These are phyloP conservation scores for Microsporum ferrugineum DNA, from an alignment of 2,329 filamentous ascomycete species.

Conservation along the genomic window DNA sequence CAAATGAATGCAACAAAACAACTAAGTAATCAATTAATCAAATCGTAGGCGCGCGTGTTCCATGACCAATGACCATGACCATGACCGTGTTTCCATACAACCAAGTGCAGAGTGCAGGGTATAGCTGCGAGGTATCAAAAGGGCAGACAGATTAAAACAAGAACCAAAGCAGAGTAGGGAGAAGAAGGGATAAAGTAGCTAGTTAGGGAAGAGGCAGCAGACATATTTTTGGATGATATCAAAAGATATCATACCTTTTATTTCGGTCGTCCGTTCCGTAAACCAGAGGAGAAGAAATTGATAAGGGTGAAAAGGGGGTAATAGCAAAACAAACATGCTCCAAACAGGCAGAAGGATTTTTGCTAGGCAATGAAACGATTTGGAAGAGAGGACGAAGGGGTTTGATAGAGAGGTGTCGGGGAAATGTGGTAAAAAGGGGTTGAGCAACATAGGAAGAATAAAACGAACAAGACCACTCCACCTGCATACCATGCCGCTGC, in stretches of 20 bases:
- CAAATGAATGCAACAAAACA: not conserved
- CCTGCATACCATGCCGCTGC: constrained; percentile 5
- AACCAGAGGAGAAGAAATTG: not conserved
- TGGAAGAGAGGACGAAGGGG: not conserved
- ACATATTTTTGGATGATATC: not conserved
- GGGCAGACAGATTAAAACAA: not conserved
- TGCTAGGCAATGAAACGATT: not conserved
- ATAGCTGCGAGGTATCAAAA: not conserved
- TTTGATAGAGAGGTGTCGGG: not conserved
- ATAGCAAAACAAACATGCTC: not conserved
- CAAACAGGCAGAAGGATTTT: not conserved
- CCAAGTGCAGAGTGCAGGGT: not conserved
- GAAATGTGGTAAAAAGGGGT: not conserved
- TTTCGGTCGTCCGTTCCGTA: not conserved
- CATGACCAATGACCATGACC: constrained; percentile 2
- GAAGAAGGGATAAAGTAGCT: not conserved
- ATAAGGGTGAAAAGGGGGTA: not conserved
- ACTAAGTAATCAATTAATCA: not conserved
- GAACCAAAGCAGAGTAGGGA: not conserved
- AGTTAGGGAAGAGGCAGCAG: not conserved
- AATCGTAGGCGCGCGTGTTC: constrained; percentile 1
- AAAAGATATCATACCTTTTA: not conserved
- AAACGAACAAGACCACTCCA: constrained; percentile 2
- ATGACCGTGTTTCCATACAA: constrained; percentile 1
- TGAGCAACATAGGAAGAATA: not conserved